Evolutionary conservation across 768 basidiomycete species (phyloP).

Genomic region (Naganishia kalamii): DNA sequence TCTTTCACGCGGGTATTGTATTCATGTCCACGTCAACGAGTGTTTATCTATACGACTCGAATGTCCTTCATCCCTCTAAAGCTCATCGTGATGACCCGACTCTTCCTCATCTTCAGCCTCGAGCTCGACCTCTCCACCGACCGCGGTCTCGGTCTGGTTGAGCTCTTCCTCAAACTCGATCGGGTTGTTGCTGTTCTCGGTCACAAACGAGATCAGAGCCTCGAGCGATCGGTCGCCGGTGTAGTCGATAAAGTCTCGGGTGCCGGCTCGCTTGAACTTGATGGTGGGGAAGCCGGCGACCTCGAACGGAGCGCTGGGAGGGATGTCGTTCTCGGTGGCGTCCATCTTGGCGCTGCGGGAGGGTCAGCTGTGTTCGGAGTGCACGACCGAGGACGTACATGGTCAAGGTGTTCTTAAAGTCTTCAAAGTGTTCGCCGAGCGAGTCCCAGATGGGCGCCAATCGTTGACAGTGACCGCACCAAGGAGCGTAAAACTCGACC

Average conservation of each 20-base stretch:
- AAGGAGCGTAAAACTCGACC: conserved; percentile 92
- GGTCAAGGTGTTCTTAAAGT: conserved; percentile 64
- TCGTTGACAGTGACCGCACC: conserved; percentile 55
- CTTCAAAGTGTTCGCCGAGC: conserved; percentile 75
- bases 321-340: conserved; percentile 91
- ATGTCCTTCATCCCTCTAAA: too few relatives aligned
- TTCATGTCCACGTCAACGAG: too few relatives aligned
- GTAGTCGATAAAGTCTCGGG: conserved; percentile 80
- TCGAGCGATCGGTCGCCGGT: conserved; percentile 77
- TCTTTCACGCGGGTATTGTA: too few relatives aligned
- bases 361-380: neutral
- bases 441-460: conserved; percentile 89
- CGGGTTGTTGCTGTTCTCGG: conserved; percentile 68
- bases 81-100: conserved; percentile 42
- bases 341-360: conserved; percentile 73
- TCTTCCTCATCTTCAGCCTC: conserved; percentile 30
- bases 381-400: conserved; percentile 57
- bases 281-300: conserved; percentile 71
- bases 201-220: conserved; percentile 72
- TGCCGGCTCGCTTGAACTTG: conserved; percentile 91
- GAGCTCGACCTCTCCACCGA: conserved; percentile 23
- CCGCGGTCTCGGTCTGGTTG: conserved; percentile 24
- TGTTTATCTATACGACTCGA: too few relatives aligned
- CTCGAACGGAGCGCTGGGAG: conserved; percentile 77
- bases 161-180: conserved; percentile 24